Evolutionary conservation across 495 filamentous ascomycete genomes (phyloP).

Genomic region (Xylaria flabelliformis): DNA sequence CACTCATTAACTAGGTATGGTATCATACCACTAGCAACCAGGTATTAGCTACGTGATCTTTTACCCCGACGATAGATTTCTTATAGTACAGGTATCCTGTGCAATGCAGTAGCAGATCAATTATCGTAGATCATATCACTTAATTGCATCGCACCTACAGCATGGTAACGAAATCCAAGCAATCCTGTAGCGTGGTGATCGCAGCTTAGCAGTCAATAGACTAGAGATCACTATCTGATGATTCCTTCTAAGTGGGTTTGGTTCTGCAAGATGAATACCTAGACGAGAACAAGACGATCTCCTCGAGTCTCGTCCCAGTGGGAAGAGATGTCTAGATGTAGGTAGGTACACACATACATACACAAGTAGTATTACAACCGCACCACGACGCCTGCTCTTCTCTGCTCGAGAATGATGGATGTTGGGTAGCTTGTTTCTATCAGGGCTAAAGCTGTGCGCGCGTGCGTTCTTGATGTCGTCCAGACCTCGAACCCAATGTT

Average conservation of each 20-base stretch:
- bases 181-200: neutral
- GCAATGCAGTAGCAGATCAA: neutral
- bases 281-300: neutral
- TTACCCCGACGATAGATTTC: neutral
- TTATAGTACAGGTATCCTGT: neutral
- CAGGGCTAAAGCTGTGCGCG: neutral
- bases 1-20: neutral
- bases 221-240: neutral
- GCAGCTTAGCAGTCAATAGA: neutral
- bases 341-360: slow-evolving; percentile 6
- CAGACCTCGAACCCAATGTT: neutral
- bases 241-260: neutral
- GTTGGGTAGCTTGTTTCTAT: neutral
- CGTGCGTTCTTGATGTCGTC: neutral
- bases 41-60: neutral
- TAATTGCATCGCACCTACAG: neutral
- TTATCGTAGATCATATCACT: neutral
- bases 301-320: neutral
- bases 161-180: neutral
- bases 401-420: neutral
- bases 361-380: slow-evolving; percentile 21
- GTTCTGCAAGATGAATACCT: neutral
- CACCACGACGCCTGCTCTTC: neutral
- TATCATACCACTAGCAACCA: neutral
- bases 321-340: slow-evolving; percentile 7